phyloP scores from a whole-genome alignment of 108 stramenopile genomes.

The Discostella stelligeroides region DNA sequence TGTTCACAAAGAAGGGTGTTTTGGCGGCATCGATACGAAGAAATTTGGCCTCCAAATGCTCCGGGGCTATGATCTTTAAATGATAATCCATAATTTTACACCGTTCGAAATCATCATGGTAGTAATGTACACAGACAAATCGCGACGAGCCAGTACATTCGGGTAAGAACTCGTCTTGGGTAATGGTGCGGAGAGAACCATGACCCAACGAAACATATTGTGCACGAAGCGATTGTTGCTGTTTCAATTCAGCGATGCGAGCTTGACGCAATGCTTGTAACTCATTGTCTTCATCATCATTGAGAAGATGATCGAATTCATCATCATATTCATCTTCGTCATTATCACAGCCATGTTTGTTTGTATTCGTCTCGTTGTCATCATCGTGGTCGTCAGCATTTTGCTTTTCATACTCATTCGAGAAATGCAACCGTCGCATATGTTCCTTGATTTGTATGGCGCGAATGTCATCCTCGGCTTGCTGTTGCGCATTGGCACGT shows the following conservation, averaged over 20 bases:
- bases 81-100: conserved; percentile 97
- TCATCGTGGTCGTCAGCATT: conserved; percentile 34
- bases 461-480: conserved; percentile 32
- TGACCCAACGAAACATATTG: conserved; percentile 92
- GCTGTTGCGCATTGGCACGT: conserved; percentile 12
- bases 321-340: conserved; percentile 45
- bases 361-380: conserved; percentile 43
- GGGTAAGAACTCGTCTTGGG: conserved; percentile 94
- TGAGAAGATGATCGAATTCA: conserved; percentile 40
- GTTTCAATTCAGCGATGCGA: conserved; percentile 83
- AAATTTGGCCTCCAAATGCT: conserved; percentile 90
- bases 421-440: conserved; percentile 43
- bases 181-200: conserved; percentile 92
- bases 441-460: conserved; percentile 45
- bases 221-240: conserved; percentile 53
- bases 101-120: conserved; percentile 93
- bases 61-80: conserved; percentile 69
- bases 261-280: conserved; percentile 80
- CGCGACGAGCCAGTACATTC: conserved; percentile 79
- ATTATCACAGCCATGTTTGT: conserved; percentile 48
- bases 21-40: conserved; percentile 93
- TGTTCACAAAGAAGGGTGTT: conserved; percentile 96
- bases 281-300: conserved; percentile 68
- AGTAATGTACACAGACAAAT: conserved; percentile 92
- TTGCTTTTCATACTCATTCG: conserved; percentile 24